phyloP scores from a whole-genome alignment of 2,329 filamentous ascomycete species.

The Exutisphaerella laricina region DNA sequence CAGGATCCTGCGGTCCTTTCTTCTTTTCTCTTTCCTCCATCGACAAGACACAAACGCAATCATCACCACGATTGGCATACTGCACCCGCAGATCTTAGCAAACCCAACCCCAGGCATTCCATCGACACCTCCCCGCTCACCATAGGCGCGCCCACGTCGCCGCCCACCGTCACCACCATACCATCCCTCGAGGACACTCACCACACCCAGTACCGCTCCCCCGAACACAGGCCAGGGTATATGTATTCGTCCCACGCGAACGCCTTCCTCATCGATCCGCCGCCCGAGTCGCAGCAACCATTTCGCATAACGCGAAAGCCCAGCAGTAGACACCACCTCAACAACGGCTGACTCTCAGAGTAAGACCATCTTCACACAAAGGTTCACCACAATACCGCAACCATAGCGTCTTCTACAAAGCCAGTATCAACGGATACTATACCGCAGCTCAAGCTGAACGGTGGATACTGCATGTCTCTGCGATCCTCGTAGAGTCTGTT shows the following conservation, averaged over 20 bases:
- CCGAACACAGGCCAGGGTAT: slow-evolving; percentile 52
- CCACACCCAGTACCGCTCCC: slow-evolving; percentile 16
- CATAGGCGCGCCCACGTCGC: slow-evolving; percentile 15
- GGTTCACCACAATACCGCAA: slow-evolving; percentile 12
- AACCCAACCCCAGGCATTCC: slow-evolving; percentile 8
- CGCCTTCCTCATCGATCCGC: slow-evolving; percentile 90
- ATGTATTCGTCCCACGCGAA: slow-evolving; percentile 98
- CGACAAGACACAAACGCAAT: slow-evolving; percentile 7
- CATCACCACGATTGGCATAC: slow-evolving; percentile 10
- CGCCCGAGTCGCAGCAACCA: slow-evolving; percentile 83
- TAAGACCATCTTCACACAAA: slow-evolving; percentile 10
- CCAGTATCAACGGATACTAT: slow-evolving; percentile 15
- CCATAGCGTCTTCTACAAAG: slow-evolving; percentile 16
- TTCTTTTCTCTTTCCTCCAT: slow-evolving; percentile 3
- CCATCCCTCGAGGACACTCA: slow-evolving; percentile 17
- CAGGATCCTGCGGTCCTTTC: too few relatives aligned
- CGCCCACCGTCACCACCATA: slow-evolving; percentile 15
- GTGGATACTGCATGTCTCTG: slow-evolving; percentile 55
- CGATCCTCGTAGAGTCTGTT: slow-evolving; percentile 23
- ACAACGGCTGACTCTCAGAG: slow-evolving; percentile 67
- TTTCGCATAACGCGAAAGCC: slow-evolving; percentile 95
- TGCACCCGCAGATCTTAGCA: slow-evolving; percentile 10
- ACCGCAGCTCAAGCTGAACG: slow-evolving; percentile 27
- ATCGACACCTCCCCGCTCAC: slow-evolving; percentile 10
- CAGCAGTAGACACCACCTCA: slow-evolving; percentile 75